Evolutionary conservation across 1,284 basidiomycete species (phyloP), one percentile per base, ranked within the genome.

Genomic region (Caloboletus inedulis): DNA sequence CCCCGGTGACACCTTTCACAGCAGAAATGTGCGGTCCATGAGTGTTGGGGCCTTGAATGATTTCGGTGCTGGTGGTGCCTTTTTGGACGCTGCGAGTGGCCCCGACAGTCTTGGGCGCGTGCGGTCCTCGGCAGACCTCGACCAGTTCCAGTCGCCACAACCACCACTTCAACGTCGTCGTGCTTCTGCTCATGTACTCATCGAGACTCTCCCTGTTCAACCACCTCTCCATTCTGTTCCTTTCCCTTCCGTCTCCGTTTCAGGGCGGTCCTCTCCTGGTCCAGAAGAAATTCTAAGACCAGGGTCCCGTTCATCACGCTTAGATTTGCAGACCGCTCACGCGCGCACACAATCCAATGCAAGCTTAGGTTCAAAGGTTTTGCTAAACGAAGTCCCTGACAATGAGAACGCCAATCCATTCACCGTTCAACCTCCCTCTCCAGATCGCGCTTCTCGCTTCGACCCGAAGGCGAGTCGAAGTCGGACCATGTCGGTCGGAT

Each of bases 41-140:
- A 90, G 87, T 62, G 71, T 85, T 48, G 84, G 84, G 3, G 72
- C 80, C 53, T 64, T 83, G 47, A 81, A 81, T 33, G 74, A 76
- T 51, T 75, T 84, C 47, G 77, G 77, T 16, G 70, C 67, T 25
- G 77, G 77, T 33, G 74, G 72, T 47, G 72, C 71, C 31, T 75
- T 77, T 62, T 62, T 77, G 64, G 76, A 76, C 39, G 72, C 73
- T 63, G 45, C 56, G 18, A 59, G 62, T 49, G 54, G 52, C 8
- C 52, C 54, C 31, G 63, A 70, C 54, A 69, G 65, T 33, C 49
- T 69, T 21, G 62, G 60, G n/a, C 68, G 63, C 40, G 46, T 54
- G 41, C 57, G 63, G 16, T 76, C 80, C n/a, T 77, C 80, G 13
- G 66, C 81, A 35, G 81, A 86, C 60, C 61, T 81, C n/a, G 72